These are phyloP conservation scores for Irpex sp. DNA, from an alignment of 1,284 basidiomycete species.

Conservation along the genomic window DNA sequence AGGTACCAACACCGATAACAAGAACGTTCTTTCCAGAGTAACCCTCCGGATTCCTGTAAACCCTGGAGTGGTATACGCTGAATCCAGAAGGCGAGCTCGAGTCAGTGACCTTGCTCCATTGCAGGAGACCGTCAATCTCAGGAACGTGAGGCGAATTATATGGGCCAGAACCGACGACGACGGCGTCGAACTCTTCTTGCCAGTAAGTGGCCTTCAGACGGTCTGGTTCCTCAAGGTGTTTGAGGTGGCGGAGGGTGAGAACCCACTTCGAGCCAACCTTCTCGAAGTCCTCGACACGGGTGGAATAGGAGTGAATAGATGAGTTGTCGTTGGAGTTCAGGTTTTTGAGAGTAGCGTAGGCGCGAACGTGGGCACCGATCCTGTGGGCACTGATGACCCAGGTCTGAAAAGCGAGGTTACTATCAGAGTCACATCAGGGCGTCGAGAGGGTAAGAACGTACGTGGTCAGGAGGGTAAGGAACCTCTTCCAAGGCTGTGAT, in stretches of 20 bases:
- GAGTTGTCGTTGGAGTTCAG: conserved; percentile 23
- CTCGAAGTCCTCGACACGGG: conserved; percentile 24
- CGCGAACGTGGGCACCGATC: conserved; percentile 13
- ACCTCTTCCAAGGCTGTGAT: conserved; percentile 5
- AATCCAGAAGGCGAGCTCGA: conserved; percentile 1
- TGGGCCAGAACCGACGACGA: conserved; percentile 1
- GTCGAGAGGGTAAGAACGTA: not conserved
- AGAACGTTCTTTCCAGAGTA: conserved; percentile 4
- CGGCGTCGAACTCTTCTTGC: conserved; percentile 10
- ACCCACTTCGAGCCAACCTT: conserved; percentile 20
- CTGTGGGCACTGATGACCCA: conserved; percentile 2
- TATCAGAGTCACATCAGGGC: not conserved
- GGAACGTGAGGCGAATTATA: conserved; percentile 7
- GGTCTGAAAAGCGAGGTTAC: not conserved
- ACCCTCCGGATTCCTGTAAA: conserved; percentile 6
- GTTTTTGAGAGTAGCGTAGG: conserved; percentile 22
- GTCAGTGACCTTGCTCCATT: conserved; percentile 7
- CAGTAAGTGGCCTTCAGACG: conserved; percentile 6
- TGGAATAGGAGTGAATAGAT: conserved; percentile 20
- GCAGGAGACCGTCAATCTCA: conserved; percentile 5
- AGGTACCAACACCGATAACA: conserved; percentile 5
- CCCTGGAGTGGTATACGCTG: conserved; percentile 10
- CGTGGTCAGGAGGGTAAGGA: conserved; percentile 2
- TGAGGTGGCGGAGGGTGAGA: conserved; percentile 18
- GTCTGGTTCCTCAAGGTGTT: conserved; percentile 1